Evolutionary conservation across 108 stramenopile genomes (phyloP), one percentile per base, ranked within the genome.

Genomic region (Ochromonas danica): DNA sequence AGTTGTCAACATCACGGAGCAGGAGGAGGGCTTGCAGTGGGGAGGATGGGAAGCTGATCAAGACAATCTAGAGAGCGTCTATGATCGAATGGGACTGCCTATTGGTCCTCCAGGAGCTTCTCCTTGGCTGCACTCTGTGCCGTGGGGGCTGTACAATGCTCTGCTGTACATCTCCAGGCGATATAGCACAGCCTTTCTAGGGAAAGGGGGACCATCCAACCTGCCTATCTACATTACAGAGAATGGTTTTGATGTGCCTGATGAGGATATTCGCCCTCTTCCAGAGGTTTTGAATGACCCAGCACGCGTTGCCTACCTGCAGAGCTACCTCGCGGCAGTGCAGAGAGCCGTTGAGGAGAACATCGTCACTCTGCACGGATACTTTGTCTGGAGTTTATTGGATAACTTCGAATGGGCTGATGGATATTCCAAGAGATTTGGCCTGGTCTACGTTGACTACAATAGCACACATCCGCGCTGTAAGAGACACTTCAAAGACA

Each of bases 321-420:
- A 1, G 78, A 72, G 38, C 61, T 84, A 81, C 65, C 72, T 40
- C 22, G 40, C 1, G 80, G 77, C 57, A 83, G 83, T 31, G n/a
- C n/a, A 39, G 83, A n/a, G 42, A 1, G 17, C 62, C 17, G n/a
- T 30, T 41, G 17, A 0, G 2, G 31, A 83, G 40, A 60, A 84
- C 17, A 93, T 92, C 40, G 92, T 92, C 25, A 81, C 88, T 40
- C 80, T 97, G 38, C 72, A 78, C 33, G 96, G 93, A 25, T 97
- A 95, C 79, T 97, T 92, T 87, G 93, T 92, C 39, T 97, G 96
- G 96, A 87, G 86, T 70, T 84, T 97, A 40, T 88, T 97, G 90
- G 93, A 94, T 78, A 96, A 95, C 62, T 96, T 94, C 79, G 96
- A 25, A 67, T 96, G 96, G 96, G 85, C 92, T 65, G 94, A 88